Evolutionary conservation across 2,329 filamentous ascomycete genomes (phyloP), one percentile per base, ranked within the genome.

Genomic region (Pseudocercospora macadamiae): DNA sequence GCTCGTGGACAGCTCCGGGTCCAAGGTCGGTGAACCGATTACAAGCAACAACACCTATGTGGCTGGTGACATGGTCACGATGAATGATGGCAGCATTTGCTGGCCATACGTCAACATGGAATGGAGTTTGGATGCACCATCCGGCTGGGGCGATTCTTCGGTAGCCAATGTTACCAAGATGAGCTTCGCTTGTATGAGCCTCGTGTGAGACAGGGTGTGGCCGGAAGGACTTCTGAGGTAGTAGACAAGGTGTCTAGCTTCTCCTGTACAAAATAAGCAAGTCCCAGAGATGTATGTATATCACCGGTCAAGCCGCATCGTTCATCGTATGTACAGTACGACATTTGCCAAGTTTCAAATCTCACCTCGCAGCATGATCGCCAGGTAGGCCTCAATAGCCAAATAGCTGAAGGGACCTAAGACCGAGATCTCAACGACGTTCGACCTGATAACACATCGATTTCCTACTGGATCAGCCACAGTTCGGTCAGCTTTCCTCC

Each of bases 1-100:
- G 73, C 74, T 83, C 53, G 80, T 87, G 23, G 76, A 79, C 66
- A 77, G 72, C 54, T 70, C 75, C 10, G 85, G 84, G 2, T 72
- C 76, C 53, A 83, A 79, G 68, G 74, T 85, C 32, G 84, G 83
- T 18, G 73, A 77, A 14, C 72, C 81, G 1, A 66, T 86, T 58
- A 76, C 75, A 54, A 79, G 77, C n/a, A 77, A 70, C 10, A 77
- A 85, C 67, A 79, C 81, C n/a, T 84, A 78, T 65, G 82, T 87
- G 45, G 82, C 84, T 6, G 85, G 85, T 36, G 85, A 87, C 66
- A 85, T 87, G 78, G 83, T 84, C 9, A 85, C 82, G 28, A 81
- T 85, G 76, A 65, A 73, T n/a, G 82, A 85, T 60, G 82, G 81
- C 19, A 77, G 81, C 48, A 77, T 87, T 65, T 87, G 85, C 77